A percentile compares a stretch with the other conserved stretches of the same genome.
These are phyloP conservation scores for Boletales sp. DNA, from an alignment of 768 basidiomycete genomes.

Conservation along the genomic window DNA sequence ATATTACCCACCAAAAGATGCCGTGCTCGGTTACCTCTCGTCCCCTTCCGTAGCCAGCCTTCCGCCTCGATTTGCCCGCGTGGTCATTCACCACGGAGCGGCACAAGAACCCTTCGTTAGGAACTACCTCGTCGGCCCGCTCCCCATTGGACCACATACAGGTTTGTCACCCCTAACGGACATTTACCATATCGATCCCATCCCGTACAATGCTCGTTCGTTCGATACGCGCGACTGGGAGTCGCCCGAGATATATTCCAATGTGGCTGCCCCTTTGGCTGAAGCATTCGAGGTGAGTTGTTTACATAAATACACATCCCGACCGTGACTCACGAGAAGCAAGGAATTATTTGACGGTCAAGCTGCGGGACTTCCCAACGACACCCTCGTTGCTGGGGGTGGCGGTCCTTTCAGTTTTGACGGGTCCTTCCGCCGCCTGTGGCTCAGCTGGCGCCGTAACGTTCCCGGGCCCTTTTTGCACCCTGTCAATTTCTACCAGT, in stretches of 20 bases:
- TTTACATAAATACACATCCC: not conserved
- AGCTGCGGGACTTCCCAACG: constrained; percentile 40
- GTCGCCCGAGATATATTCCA: constrained; percentile 26
- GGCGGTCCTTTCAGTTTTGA: constrained; percentile 57
- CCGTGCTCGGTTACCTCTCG: constrained; percentile 45
- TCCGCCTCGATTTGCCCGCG: constrained; percentile 43
- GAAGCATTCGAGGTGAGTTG: constrained; percentile 40
- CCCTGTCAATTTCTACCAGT: constrained; percentile 53
- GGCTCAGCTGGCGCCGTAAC: constrained; percentile 50
- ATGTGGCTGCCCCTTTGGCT: constrained; percentile 34
- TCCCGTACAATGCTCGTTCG: constrained; percentile 54
- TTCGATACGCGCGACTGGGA: constrained; percentile 27
- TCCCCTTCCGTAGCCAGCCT: constrained; percentile 21
- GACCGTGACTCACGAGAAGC: not conserved
- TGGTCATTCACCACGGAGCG: constrained; percentile 50
- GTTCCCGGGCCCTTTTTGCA: constrained; percentile 51
- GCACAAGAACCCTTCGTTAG: constrained; percentile 38
- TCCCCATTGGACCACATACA: constrained; percentile 43
- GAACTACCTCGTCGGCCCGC: constrained; percentile 58
- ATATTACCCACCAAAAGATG: constrained; percentile 46
- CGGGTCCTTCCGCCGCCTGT: constrained; percentile 53
- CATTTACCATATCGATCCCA: constrained; percentile 49
- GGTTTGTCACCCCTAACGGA: constrained; percentile 41
- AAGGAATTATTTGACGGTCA: constrained; percentile 50
- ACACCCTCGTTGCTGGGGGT: constrained; percentile 46